Percentiles rank a stretch among this genome's conserved stretches.
Conservation (phyloP, 2,329 filamentous ascomycete genomes). For the Neofusicoccum parvum region DNA sequence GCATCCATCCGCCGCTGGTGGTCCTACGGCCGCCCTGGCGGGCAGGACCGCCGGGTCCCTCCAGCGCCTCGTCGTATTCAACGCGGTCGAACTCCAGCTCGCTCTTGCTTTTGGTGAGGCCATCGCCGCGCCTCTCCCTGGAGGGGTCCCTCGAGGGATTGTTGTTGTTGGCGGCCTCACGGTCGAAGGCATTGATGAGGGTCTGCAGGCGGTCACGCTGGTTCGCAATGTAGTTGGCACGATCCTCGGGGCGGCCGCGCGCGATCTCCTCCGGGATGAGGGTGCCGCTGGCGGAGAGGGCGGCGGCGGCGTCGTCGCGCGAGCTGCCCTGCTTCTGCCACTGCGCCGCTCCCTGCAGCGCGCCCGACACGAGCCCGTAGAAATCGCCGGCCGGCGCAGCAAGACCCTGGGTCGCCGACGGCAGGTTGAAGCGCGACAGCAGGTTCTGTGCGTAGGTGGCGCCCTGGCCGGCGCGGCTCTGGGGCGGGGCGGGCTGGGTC, state of each 20-base stretch:
- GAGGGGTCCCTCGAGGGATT: conserved; percentile 44
- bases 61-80: conserved; percentile 66
- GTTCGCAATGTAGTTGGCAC: conserved; percentile 72
- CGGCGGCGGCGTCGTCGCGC: conserved; percentile 46
- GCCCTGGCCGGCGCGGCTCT: conserved; percentile 44
- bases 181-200: conserved; percentile 76
- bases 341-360: conserved; percentile 65
- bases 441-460: conserved; percentile 73
- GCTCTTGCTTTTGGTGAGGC: conserved; percentile 76
- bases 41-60: conserved; percentile 45
- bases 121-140: conserved; percentile 53
- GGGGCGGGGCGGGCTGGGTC: conserved; percentile 51
- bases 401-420: conserved; percentile 56
- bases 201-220: conserved; percentile 78
- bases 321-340: conserved; percentile 40
- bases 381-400: conserved; percentile 63
- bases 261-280: conserved; percentile 71
- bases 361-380: conserved; percentile 75
- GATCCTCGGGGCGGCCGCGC: conserved; percentile 61
- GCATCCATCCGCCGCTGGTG: conserved; percentile 49
- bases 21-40: conserved; percentile 33
- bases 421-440: conserved; percentile 83
- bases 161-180: conserved; percentile 59
- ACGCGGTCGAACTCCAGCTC: conserved; percentile 90
- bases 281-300: conserved; percentile 60